Base-by-base conservation (phyloP, 75 land plant species). In the Cunninghamia lanceolata region DNA sequence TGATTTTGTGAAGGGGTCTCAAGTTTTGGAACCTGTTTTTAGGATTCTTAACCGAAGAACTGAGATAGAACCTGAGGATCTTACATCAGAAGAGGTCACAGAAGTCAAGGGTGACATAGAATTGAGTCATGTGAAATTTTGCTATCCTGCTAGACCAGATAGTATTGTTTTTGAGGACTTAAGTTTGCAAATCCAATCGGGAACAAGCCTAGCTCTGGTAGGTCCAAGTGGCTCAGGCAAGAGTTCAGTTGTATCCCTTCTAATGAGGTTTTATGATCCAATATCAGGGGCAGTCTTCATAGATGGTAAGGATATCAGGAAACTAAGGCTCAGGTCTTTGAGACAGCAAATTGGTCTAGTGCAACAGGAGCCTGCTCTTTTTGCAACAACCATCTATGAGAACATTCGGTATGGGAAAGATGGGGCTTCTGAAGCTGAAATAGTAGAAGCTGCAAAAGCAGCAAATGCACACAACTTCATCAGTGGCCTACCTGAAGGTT, bases 141-240 rank as follows among this genome's bases (percentile, higher is more conserved):
- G 56, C 36, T 95, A 95, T 85, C 95, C 95, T 16, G 75, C 92
- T 46, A 86, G 95, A 52, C 93, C 92, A 32, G 85, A 93, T 84
- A 81, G 91, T 9, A 53, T 80, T 32, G 85, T 95, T 16, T 91
- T 95, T 84, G 77, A 92, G 21, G 86, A 90, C n/a, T 86, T 95
- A 39, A 88, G 79, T 38, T 82, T 95, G n/a, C 82, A 86, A 42
- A 87, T 93, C 30, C 85, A 89, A 39, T 83, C 94, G 14, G 95
- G 97, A 35, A 92, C 88, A 75, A 93, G 92, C 40, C 88, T 94
- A 56, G 95, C 97, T 15, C 42, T 95, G 15, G 97, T 95, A 3
- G 97, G 97, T 79, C 90, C 88, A 85, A 93, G 94, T 87, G 97
- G 97, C 45, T 95, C 95, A 59, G 97, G 97, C 10, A 95, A 95